Evolutionary conservation across 2,329 filamentous ascomycete genomes (phyloP).

Genomic region (Diaporthe vaccinii): DNA sequence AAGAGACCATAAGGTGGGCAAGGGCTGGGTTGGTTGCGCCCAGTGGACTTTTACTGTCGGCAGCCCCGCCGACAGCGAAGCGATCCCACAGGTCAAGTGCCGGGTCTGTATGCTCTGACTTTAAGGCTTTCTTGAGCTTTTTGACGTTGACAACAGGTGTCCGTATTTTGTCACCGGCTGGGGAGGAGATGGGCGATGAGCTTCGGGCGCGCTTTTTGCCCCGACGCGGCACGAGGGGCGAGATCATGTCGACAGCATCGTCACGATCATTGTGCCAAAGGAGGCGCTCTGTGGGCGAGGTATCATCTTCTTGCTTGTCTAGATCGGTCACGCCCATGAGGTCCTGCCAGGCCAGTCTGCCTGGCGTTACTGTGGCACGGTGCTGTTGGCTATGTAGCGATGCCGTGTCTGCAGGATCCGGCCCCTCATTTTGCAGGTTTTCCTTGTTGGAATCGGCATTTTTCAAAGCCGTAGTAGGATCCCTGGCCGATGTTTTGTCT

Average conservation of each 20-base stretch:
- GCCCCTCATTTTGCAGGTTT: conserved; percentile 41
- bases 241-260: conserved; percentile 56
- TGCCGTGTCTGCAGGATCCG: conserved; percentile 13
- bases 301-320: conserved; percentile 59
- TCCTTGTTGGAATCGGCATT: conserved; percentile 43
- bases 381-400: conserved; percentile 11
- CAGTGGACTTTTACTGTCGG: conserved; percentile 55
- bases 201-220: conserved; percentile 78
- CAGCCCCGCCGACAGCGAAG: conserved; percentile 68
- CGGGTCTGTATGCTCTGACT: conserved; percentile 78
- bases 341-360: conserved; percentile 70
- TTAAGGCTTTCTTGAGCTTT: conserved; percentile 69
- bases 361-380: conserved; percentile 57
- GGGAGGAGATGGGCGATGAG: conserved; percentile 80
- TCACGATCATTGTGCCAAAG: conserved; percentile 70
- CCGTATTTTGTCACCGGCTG: conserved; percentile 61
- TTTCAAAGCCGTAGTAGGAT: conserved; percentile 19
- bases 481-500: conserved; percentile 9
- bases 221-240: conserved; percentile 63
- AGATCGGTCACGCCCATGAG: conserved; percentile 62
- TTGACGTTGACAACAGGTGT: conserved; percentile 69
- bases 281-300: conserved; percentile 72
- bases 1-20: conserved; percentile 77
- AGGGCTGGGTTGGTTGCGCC: conserved; percentile 70
- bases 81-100: conserved; percentile 83